Percentiles rank a stretch among this genome's conserved stretches.
These are phyloP conservation scores for Noccaea caerulescens DNA, from an alignment of 345 rosid species.

Conservation along the genomic window DNA sequence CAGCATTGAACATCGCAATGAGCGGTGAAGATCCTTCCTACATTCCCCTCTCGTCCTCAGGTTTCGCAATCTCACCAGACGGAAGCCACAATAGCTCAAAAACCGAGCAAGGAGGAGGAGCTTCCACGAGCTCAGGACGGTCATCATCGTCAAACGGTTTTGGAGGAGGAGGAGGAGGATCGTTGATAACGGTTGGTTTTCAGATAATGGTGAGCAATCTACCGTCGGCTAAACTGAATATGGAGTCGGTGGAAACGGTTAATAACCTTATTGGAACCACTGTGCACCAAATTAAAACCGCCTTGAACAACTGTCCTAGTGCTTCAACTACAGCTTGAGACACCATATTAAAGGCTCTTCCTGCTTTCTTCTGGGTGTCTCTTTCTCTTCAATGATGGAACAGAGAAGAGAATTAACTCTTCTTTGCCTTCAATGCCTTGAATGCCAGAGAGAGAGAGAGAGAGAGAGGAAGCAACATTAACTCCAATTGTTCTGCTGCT, in stretches of 20 bases:
- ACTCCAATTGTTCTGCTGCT: conserved; percentile 39
- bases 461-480: conserved; percentile 36
- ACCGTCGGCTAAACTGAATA: conserved; percentile 84
- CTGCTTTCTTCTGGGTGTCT: conserved; percentile 45
- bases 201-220: conserved; percentile 89
- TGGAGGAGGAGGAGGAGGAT: conserved; percentile 22
- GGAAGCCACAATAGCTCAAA: conserved; percentile 40
- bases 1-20: conserved; percentile 86
- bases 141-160: conserved; percentile 53
- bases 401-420: conserved; percentile 47
- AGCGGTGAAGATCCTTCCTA: conserved; percentile 90
- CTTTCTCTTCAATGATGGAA: conserved; percentile 45
- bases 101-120: conserved; percentile 51
- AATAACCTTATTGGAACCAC: conserved; percentile 86
- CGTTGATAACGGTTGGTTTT: conserved; percentile 85
- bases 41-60: conserved; percentile 92
- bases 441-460: conserved; percentile 46
- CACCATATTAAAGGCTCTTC: conserved; percentile 34
- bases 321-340: conserved; percentile 47
- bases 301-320: conserved; percentile 80
- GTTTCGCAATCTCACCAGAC: conserved; percentile 79
- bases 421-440: conserved; percentile 8
- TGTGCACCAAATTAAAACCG: conserved; percentile 89
- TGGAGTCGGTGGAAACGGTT: conserved; percentile 94
- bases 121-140: conserved; percentile 73